These are phyloP conservation scores for Teratosphaeria epicoccoides DNA, from an alignment of 2,329 filamentous ascomycete genomes.

Conservation along the genomic window DNA sequence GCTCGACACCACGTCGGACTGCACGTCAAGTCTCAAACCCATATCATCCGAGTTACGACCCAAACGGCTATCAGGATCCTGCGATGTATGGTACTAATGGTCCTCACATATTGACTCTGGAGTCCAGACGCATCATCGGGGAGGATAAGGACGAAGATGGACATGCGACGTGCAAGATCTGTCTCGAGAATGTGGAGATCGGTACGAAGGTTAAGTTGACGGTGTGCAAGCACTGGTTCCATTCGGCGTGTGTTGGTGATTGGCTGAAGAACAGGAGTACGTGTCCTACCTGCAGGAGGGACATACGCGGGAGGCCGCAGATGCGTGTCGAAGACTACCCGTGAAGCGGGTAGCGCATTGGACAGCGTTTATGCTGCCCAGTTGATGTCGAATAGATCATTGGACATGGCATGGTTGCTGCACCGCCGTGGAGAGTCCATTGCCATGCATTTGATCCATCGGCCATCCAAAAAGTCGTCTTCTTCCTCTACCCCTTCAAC, in stretches of 20 bases:
- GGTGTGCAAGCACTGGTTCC: constrained; percentile 91
- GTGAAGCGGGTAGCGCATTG: background rate
- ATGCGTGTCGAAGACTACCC: background rate
- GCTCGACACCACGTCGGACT: background rate
- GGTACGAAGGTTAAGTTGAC: constrained; percentile 65
- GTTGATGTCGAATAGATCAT: no score
- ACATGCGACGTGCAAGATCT: constrained; percentile 77
- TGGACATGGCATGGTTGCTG: no score
- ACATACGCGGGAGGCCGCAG: background rate
- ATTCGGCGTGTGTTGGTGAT: constrained; percentile 65
- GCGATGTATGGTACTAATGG: background rate
- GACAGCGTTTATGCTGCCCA: no score
- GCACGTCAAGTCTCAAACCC: no score
- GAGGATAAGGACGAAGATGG: constrained; percentile 46
- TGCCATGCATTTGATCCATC: background rate
- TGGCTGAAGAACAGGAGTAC: constrained; percentile 48
- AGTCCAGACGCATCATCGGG: background rate
- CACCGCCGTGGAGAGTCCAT: background rate
- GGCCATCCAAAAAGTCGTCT: background rate
- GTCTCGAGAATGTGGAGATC: constrained; percentile 71
- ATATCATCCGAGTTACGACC: background rate
- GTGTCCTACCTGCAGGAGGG: background rate
- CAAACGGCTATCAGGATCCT: background rate
- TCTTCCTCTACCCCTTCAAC: constrained; percentile 25
- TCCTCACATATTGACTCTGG: background rate